phyloP scores from a whole-genome alignment of 306 rosid genomes.

The Gillenia trifoliata region DNA sequence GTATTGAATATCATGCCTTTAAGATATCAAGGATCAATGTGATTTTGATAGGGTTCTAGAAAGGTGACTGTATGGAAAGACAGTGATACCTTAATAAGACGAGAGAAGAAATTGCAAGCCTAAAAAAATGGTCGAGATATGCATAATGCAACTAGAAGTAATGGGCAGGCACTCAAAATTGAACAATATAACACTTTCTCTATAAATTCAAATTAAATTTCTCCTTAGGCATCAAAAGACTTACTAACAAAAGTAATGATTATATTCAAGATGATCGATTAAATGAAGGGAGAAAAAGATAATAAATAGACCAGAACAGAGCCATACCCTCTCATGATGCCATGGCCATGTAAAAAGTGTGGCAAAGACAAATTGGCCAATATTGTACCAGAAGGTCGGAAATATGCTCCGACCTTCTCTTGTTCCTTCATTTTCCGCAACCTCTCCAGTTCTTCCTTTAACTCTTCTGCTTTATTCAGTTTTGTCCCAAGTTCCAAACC shows the following conservation, averaged over 20 bases:
- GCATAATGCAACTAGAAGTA: neutral
- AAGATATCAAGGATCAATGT: constrained; percentile 4
- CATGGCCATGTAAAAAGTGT: constrained; percentile 50
- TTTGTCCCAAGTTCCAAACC: constrained; percentile 88
- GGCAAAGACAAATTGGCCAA: constrained; percentile 77
- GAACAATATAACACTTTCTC: neutral
- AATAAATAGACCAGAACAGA: constrained; percentile 7
- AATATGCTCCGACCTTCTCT: constrained; percentile 54
- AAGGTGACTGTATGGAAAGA: neutral
- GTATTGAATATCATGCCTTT: neutral
- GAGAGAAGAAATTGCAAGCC: neutral
- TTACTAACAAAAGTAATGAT: neutral
- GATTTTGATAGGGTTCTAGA: neutral
- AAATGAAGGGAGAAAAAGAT: neutral
- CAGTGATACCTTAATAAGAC: neutral
- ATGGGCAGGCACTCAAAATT: neutral
- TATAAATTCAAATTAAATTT: neutral
- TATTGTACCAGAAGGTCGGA: constrained; percentile 74
- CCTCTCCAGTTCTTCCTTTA: constrained; percentile 77
- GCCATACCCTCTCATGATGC: constrained; percentile 76
- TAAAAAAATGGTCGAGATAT: neutral
- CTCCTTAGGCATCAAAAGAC: neutral
- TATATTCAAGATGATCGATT: neutral
- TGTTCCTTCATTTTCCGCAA: constrained; percentile 56
- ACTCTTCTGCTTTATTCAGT: constrained; percentile 67